A percentile compares a stretch with the other conserved stretches of the same genome.
Evolutionary conservation across 805 yeast genomes (phyloP).

Genomic region (Candida corydali): DNA sequence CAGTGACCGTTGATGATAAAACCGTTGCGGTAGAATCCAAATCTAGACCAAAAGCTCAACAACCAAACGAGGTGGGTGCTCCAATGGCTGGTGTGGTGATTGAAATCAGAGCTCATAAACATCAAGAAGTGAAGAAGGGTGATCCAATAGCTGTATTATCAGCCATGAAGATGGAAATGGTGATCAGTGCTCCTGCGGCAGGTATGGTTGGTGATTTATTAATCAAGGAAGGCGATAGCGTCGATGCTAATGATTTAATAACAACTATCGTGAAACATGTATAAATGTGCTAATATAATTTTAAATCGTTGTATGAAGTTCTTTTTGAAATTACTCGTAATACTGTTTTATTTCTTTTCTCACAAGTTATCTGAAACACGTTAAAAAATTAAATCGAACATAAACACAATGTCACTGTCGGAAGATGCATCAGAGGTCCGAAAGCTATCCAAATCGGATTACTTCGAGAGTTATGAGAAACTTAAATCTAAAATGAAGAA

Average conservation of each 20-base stretch:
- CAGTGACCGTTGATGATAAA: slow-evolving; percentile 87
- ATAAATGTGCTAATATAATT: too few species aligned
- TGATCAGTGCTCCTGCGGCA: slow-evolving; percentile 83
- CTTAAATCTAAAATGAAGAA: slow-evolving; percentile 20
- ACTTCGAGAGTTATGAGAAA: slow-evolving; percentile 23
- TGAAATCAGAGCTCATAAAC: slow-evolving; percentile 87
- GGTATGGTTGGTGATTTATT: slow-evolving; percentile 78
- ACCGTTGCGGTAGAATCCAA: slow-evolving; percentile 80
- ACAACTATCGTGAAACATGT: slow-evolving; percentile 27
- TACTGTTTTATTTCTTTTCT: background rate
- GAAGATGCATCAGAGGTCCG: background rate
- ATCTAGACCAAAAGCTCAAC: slow-evolving; percentile 88
- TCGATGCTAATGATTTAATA: slow-evolving; percentile 89
- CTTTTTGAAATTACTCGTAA: too few species aligned
- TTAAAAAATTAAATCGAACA: background rate
- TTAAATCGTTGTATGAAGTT: too few species aligned
- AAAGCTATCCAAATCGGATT: slow-evolving; percentile 13
- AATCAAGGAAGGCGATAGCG: slow-evolving; percentile 89
- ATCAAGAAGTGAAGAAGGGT: slow-evolving; percentile 90
- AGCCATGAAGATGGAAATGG: slow-evolving; percentile 99
- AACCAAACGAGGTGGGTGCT: slow-evolving; percentile 92
- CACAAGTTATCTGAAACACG: background rate
- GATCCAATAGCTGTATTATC: slow-evolving; percentile 89
- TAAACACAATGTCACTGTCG: slow-evolving; percentile 1
- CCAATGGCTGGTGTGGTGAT: slow-evolving; percentile 99